phyloP scores from a whole-genome alignment of 306 rosid species.

The Acacia melanoxylon region DNA sequence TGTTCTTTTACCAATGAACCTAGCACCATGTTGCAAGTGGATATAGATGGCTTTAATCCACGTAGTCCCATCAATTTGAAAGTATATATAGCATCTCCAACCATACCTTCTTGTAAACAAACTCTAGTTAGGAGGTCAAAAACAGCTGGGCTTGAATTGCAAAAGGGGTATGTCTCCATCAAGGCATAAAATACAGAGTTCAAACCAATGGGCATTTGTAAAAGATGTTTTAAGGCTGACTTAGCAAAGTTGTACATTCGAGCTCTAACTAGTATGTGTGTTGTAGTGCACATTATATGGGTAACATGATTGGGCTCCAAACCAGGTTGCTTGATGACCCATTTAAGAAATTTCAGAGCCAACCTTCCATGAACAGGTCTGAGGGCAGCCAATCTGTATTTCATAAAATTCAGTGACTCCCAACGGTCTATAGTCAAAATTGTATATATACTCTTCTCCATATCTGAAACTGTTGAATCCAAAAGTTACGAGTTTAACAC shows the following conservation, averaged over 20 bases:
- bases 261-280: conserved; percentile 77
- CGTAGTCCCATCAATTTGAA: conserved; percentile 60
- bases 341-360: conserved; percentile 68
- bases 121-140: conserved; percentile 73
- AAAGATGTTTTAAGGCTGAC: conserved; percentile 50
- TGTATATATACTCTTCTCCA: conserved; percentile 75
- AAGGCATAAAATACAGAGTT: conserved; percentile 55
- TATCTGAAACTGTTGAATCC: conserved; percentile 31
- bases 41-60: conserved; percentile 68
- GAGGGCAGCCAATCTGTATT: conserved; percentile 62
- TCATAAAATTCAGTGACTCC: conserved; percentile 80
- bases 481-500: conserved; percentile 16
- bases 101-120: conserved; percentile 59
- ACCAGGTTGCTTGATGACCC: conserved; percentile 67
- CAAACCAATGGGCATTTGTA: conserved; percentile 47
- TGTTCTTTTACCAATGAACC: conserved; percentile 60
- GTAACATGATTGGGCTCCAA: conserved; percentile 63
- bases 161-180: conserved; percentile 71
- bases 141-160: conserved; percentile 77
- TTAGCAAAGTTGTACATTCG: conserved; percentile 68
- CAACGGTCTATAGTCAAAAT: conserved; percentile 73
- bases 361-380: conserved; percentile 81
- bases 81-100: conserved; percentile 56
- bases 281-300: conserved; percentile 58
- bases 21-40: conserved; percentile 76